Base-by-base conservation (phyloP, 2,329 filamentous ascomycete species). In the Orbilia oligospora region DNA sequence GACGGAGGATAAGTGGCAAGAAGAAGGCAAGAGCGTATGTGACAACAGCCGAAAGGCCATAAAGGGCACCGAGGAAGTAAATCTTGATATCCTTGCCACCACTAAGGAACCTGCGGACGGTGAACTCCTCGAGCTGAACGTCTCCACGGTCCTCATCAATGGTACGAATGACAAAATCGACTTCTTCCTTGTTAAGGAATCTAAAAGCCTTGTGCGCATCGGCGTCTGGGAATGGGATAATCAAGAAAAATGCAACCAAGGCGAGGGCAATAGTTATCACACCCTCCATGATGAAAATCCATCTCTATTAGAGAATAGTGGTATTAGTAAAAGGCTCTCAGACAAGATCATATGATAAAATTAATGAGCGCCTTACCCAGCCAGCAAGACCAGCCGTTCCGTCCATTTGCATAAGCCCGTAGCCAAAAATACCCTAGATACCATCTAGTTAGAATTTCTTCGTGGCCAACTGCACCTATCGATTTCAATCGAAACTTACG, bases 1-100 rank as follows among this genome's bases (percentile, higher is more conserved):
- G 87, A 18, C 84, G 82, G 3, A 97, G 88, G 81, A 96, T 92
- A 81, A 94, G 89, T 4, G 93, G 92, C 1, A 94, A 85, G 83
- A 94, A 94, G 84, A 92, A 95, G 0, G 92, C 91, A 10, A 96
- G 88, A 0, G 92, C 90, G 83, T 96, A 96, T 0, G 88, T 88
- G 63, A 92, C 88, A 12, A 91, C 92, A 0, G 92, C 93, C 0
- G 89, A 88, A 83, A 89, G 89, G 85, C 90, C 89, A 82, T 88
- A 88, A 81, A 90, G 86, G 80, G 89, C 81, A 66, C 87, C 89
- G 81, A 90, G 79, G 63, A 49, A 69, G 22, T 53, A 71, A 51
- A 72, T 38, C 46, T 80, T 71, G 46, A 70, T 66, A 56, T 70
- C 22, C 9, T 77, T 3, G 51, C 86, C 86, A 0, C 87, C 85